phyloP scores from a whole-genome alignment of 192 early-diverging fungal genomes.

The Paraglomus occultum region DNA sequence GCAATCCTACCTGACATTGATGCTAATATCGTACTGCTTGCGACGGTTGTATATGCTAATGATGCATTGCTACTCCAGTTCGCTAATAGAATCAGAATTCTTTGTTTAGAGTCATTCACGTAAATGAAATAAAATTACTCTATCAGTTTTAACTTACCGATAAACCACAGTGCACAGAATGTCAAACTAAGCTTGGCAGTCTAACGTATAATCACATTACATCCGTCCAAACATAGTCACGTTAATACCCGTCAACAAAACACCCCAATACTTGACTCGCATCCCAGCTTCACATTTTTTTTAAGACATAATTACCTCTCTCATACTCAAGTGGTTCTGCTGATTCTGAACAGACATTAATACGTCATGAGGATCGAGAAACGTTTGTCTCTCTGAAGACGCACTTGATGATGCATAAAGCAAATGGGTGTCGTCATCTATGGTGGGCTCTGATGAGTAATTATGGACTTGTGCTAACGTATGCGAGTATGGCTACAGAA shows the following conservation, averaged over 20 bases:
- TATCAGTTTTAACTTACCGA: slow-evolving; percentile 14
- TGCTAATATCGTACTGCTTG: slow-evolving; percentile 70
- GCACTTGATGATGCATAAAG: neutral
- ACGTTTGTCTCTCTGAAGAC: neutral
- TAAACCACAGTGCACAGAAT: slow-evolving; percentile 82
- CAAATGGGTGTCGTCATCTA: neutral
- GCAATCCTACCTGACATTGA: slow-evolving; percentile 58
- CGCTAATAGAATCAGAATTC: slow-evolving; percentile 37
- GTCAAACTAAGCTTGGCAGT: slow-evolving; percentile 58
- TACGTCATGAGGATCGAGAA: slow-evolving; percentile 2
- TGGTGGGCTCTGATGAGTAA: neutral
- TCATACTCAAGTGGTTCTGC: neutral
- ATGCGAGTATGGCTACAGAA: too few species aligned
- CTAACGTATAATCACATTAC: slow-evolving; percentile 38
- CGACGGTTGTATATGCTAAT: slow-evolving; percentile 71
- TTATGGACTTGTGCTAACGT: too few species aligned
- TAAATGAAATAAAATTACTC: neutral
- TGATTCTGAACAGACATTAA: neutral
- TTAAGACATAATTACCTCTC: neutral
- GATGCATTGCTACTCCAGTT: slow-evolving; percentile 73
- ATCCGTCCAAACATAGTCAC: slow-evolving; percentile 4
- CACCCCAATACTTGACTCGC: slow-evolving; percentile 29
- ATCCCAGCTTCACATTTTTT: slow-evolving; percentile 4
- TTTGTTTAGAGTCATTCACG: neutral
- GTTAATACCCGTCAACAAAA: neutral